A percentile compares a stretch with the other conserved stretches of the same genome.
These are phyloP conservation scores for Choiromyces venosus DNA, from an alignment of 495 filamentous ascomycete genomes.

Conservation along the genomic window DNA sequence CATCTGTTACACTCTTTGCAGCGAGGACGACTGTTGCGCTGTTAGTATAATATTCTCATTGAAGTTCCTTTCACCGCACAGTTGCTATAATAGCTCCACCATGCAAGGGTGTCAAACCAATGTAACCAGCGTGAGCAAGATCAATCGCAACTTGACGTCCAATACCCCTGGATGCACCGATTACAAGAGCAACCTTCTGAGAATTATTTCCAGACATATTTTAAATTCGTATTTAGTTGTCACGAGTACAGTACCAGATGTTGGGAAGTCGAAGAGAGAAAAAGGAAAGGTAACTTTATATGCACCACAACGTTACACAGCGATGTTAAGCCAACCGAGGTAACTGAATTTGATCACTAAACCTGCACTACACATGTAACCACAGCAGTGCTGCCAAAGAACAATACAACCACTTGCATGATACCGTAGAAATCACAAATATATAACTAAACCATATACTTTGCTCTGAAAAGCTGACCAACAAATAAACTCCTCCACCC, in stretches of 20 bases:
- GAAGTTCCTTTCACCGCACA: not conserved
- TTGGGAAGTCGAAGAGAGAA: not conserved
- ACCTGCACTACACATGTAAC: not conserved
- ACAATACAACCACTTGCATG: not conserved
- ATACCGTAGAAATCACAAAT: not conserved
- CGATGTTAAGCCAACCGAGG: not conserved
- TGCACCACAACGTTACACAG: not conserved
- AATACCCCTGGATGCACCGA: slow-evolving; percentile 73
- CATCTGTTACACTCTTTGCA: slow-evolving; percentile 70
- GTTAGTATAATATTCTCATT: not conserved
- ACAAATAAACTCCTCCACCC: not conserved
- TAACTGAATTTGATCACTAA: not conserved
- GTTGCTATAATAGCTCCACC: not conserved
- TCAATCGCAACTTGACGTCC: slow-evolving; percentile 74
- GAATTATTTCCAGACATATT: not conserved
- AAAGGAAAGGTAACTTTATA: not conserved
- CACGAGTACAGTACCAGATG: not conserved
- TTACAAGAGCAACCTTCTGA: slow-evolving; percentile 58
- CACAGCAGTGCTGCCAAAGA: not conserved
- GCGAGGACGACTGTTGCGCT: slow-evolving; percentile 62
- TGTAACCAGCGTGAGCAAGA: slow-evolving; percentile 64
- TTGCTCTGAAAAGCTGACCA: not conserved
- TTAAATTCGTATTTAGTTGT: not conserved
- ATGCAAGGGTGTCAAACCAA: slow-evolving; percentile 48
- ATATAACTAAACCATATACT: not conserved